Percentiles rank a stretch among this genome's conserved stretches.
These are phyloP conservation scores for Capronia epimyces DNA, from an alignment of 2,329 filamentous ascomycete genomes.

Conservation along the genomic window DNA sequence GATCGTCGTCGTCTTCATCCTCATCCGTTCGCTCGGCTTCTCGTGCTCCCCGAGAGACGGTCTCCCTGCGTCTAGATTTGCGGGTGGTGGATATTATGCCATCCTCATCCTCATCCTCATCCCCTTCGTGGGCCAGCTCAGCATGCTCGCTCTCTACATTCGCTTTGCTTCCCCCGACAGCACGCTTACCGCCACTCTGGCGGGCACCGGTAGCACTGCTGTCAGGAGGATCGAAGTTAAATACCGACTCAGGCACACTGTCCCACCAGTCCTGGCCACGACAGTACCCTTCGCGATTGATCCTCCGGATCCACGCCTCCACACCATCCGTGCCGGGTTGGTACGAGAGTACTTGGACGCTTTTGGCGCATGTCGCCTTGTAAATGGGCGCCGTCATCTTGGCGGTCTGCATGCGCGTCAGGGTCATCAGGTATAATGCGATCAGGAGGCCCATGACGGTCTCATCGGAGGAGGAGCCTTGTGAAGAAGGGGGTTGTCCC, in stretches of 20 bases:
- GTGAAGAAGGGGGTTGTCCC: too few relatives aligned
- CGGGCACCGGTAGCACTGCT: constrained; percentile 16
- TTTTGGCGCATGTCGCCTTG: constrained; percentile 14
- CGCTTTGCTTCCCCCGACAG: background rate
- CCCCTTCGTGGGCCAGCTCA: background rate
- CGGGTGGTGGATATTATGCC: background rate
- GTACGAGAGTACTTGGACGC: constrained; percentile 27
- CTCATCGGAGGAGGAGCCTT: constrained; percentile 39
- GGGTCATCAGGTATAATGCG: constrained; percentile 42
- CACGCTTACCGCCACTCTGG: constrained; percentile 1
- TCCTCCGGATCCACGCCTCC: constrained; percentile 55
- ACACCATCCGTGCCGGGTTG: constrained; percentile 50
- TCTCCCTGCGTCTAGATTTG: background rate
- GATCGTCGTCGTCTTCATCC: constrained; percentile 29
- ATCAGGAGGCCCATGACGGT: constrained; percentile 38
- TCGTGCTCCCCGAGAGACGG: constrained; percentile 1
- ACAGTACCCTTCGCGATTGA: constrained; percentile 47
- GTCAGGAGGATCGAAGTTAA: constrained; percentile 31
- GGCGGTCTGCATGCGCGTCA: constrained; percentile 34
- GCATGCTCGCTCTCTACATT: too few relatives aligned
- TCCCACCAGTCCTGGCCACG: constrained; percentile 63
- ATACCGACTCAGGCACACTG: constrained; percentile 46
- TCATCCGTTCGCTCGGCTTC: constrained; percentile 29
- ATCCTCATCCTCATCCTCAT: constrained; percentile 25
- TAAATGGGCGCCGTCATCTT: constrained; percentile 26